phyloP scores from a whole-genome alignment of 352 stramenopile genomes.

The Pythium sp. region DNA sequence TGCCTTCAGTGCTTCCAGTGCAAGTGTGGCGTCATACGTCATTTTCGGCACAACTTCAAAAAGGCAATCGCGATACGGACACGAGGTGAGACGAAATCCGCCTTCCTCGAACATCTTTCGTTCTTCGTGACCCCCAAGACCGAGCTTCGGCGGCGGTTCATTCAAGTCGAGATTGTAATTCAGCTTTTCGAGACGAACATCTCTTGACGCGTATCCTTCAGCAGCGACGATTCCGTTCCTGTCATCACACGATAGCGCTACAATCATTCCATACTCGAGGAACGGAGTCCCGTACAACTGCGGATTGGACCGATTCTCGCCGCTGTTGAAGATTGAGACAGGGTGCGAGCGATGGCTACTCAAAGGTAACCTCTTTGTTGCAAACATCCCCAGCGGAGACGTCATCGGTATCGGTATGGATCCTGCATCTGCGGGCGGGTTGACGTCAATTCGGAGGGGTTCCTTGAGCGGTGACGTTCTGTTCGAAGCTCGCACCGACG shows the following conservation, averaged over 20 bases:
- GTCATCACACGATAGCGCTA: conserved; percentile 62
- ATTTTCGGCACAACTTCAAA: conserved; percentile 77
- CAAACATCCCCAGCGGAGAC: conserved; percentile 46
- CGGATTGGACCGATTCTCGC: conserved; percentile 24
- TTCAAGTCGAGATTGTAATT: conserved; percentile 27
- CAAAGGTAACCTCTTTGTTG: conserved; percentile 35
- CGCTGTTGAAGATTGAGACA: conserved; percentile 29
- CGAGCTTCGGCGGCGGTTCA: conserved; percentile 32
- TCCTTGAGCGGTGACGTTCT: conserved; percentile 19
- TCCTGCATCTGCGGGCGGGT: conserved; percentile 18
- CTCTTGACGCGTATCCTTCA: conserved; percentile 53
- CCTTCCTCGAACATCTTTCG: conserved; percentile 33
- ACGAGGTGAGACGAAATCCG: conserved; percentile 38
- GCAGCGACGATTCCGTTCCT: conserved; percentile 47
- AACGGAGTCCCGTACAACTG: conserved; percentile 38
- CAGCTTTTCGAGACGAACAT: conserved; percentile 57
- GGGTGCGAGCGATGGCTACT: conserved; percentile 34
- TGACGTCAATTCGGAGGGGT: conserved; percentile 49
- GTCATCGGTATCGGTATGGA: conserved; percentile 23
- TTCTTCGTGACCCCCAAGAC: conserved; percentile 43
- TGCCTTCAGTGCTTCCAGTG: conserved; percentile 27
- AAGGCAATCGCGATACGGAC: conserved; percentile 61
- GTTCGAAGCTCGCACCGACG: conserved; percentile 13
- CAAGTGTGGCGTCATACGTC: conserved; percentile 63
- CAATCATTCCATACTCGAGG: conserved; percentile 69